Conservation (phyloP, 2,329 filamentous ascomycete genomes). For the Aspergillus puulaauensis region DNA sequence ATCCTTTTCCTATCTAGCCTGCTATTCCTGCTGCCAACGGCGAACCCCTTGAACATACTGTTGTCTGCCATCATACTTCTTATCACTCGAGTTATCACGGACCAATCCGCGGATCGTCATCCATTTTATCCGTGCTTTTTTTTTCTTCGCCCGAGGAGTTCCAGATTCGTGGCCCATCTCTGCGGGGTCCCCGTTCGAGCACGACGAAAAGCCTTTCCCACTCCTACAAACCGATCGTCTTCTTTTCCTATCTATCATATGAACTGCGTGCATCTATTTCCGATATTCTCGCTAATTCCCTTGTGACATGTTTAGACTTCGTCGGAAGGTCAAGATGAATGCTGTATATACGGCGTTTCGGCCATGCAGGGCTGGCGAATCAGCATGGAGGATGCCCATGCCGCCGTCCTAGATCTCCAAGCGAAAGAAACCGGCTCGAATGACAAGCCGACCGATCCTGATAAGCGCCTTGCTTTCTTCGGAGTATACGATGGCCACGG, state of each 20-base stretch:
- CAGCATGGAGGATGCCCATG: conserved; percentile 98
- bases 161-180: conserved; percentile 7
- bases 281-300: conserved; percentile 13
- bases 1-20: conserved; percentile 9
- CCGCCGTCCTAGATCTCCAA: conserved; percentile 82
- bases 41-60: background rate
- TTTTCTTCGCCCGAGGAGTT: conserved; percentile 6
- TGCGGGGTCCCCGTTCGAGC: conserved; percentile 8
- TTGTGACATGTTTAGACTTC: conserved; percentile 63
- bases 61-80: conserved; percentile 1
- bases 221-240: background rate
- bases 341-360: conserved; percentile 88
- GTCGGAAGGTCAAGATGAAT: conserved; percentile 86
- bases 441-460: conserved; percentile 60
- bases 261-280: background rate
- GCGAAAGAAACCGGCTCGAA: conserved; percentile 53
- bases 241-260: conserved; percentile 4
- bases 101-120: conserved; percentile 6
- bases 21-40: background rate
- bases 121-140: conserved; percentile 8
- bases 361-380: conserved; percentile 99
- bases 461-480: conserved; percentile 86
- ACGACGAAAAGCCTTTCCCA: background rate
- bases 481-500: conserved; percentile 98
- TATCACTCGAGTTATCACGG: background rate